phyloP scores from a whole-genome alignment of 345 rosid species.

The Citrus australasica region DNA sequence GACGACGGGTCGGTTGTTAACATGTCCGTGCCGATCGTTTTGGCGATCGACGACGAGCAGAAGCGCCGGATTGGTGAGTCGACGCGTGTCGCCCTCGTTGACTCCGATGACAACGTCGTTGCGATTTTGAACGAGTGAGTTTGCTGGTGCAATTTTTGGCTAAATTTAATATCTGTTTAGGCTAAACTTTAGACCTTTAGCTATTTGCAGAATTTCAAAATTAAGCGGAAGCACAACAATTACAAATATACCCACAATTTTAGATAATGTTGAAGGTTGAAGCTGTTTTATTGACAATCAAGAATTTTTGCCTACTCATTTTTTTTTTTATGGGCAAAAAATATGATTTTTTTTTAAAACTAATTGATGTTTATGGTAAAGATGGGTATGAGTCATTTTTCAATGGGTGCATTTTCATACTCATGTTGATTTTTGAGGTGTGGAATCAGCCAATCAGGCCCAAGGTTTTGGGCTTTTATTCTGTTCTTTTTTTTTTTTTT shows the following conservation, averaged over 20 bases:
- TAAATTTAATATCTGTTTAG: neutral
- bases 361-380: neutral
- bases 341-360: no score
- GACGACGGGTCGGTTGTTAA: constrained; percentile 88
- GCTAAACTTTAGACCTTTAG: no score
- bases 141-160: neutral
- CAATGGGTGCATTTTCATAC: neutral
- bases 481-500: neutral
- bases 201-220: neutral
- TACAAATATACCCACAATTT: neutral
- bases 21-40: constrained; percentile 97
- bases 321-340: no score
- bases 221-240: neutral
- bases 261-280: neutral
- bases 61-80: constrained; percentile 70
- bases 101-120: constrained; percentile 49
- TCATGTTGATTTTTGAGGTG: neutral
- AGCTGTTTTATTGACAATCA: no score
- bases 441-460: neutral
- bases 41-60: constrained; percentile 72
- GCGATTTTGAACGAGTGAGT: constrained; percentile 89
- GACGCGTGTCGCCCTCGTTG: constrained; percentile 69
- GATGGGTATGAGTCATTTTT: neutral
- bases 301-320: no score
- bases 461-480: neutral